These are phyloP conservation scores for Kuraishia molischiana DNA, from an alignment of 805 yeast genomes.

Conservation along the genomic window DNA sequence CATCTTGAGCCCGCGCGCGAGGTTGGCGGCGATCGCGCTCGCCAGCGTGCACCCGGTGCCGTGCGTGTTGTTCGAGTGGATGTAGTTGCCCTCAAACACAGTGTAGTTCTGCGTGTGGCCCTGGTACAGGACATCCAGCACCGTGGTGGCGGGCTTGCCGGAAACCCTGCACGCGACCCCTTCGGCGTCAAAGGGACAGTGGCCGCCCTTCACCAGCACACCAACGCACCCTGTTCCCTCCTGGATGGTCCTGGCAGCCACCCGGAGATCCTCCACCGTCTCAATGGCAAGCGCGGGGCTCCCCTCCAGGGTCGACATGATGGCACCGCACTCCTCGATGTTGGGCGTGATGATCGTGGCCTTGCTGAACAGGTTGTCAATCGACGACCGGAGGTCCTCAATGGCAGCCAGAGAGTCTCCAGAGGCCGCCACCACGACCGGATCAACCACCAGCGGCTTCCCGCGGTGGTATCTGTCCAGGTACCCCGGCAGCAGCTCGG, in stretches of 20 bases:
- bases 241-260: slow-evolving; percentile 29
- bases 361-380: slow-evolving; percentile 31
- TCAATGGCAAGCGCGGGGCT: slow-evolving; percentile 57
- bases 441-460: slow-evolving; percentile 56
- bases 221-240: slow-evolving; percentile 31
- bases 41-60: slow-evolving; percentile 91
- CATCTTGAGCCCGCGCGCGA: slow-evolving; percentile 46
- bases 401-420: slow-evolving; percentile 50
- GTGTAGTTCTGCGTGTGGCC: slow-evolving; percentile 23
- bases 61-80: slow-evolving; percentile 52
- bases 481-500: slow-evolving; percentile 30
- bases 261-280: slow-evolving; percentile 22
- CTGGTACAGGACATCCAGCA: slow-evolving; percentile 17
- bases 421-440: slow-evolving; percentile 76
- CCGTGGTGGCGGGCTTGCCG: slow-evolving; percentile 7
- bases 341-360: slow-evolving; percentile 72
- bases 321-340: slow-evolving; percentile 48
- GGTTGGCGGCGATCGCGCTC: slow-evolving; percentile 67
- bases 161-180: slow-evolving; percentile 8
- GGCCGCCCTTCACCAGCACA: slow-evolving; percentile 85
- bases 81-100: slow-evolving; percentile 35
- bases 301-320: slow-evolving; percentile 49
- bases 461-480: slow-evolving; percentile 19
- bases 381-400: slow-evolving; percentile 31
- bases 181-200: slow-evolving; percentile 36